A percentile compares a stretch with the other conserved stretches of the same genome.
Conservation (phyloP, 139 green algal genomes). For the Chlamydomonas sphaeroides region DNA sequence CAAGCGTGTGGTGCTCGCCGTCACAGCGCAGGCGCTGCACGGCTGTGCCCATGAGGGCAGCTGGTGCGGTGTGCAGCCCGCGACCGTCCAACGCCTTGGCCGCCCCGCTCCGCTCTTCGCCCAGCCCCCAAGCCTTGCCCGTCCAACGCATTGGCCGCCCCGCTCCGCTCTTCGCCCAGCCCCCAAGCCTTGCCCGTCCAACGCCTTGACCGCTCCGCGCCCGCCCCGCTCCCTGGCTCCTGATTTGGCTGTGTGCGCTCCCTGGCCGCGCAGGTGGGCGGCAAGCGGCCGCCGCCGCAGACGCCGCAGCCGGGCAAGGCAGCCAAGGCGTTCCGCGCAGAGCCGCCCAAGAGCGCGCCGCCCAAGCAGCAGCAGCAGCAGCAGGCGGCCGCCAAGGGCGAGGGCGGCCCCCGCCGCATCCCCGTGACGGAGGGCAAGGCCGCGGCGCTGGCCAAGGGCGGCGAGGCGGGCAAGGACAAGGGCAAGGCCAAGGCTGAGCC, state of each 20-base stretch:
- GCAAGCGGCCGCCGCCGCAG: conserved; percentile 4
- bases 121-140: too few relatives aligned
- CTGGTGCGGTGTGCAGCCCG: too few relatives aligned
- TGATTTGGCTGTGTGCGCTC: too few relatives aligned
- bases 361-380: conserved; percentile 37
- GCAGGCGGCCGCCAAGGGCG: background rate
- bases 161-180: too few relatives aligned
- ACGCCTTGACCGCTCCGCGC: too few relatives aligned
- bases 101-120: too few relatives aligned
- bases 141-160: too few relatives aligned
- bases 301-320: conserved; percentile 32
- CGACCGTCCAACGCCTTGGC: too few relatives aligned
- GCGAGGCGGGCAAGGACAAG: conserved; percentile 12
- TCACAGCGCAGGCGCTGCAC: background rate
- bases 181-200: too few relatives aligned
- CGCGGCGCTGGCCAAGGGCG: background rate
- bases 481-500: background rate
- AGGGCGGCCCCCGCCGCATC: background rate
- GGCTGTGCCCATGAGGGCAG: too few relatives aligned
- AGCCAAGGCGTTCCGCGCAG: background rate
- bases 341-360: conserved; percentile 5
- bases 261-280: conserved; percentile 2
- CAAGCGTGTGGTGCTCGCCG: background rate
- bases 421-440: background rate
- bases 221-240: too few relatives aligned